Percentiles rank a stretch among this genome's conserved stretches.
These are phyloP conservation scores for Petunia secreta DNA, from an alignment of 257 asterid genomes.

Conservation along the genomic window DNA sequence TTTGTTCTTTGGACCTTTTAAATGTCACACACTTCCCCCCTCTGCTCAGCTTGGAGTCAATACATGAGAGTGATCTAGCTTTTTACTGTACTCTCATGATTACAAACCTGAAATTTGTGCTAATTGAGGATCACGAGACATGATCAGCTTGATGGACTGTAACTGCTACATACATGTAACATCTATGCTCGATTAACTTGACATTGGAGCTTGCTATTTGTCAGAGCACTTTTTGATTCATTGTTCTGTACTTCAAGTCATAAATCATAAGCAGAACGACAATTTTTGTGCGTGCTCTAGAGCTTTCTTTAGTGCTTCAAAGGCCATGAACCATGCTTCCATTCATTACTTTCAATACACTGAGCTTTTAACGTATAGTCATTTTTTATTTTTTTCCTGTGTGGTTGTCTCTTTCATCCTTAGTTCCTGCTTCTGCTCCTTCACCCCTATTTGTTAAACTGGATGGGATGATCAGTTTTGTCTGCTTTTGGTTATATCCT, in stretches of 20 bases:
- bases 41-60: background rate
- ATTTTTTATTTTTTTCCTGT: background rate
- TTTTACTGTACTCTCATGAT: background rate
- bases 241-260: background rate
- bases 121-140: slow-evolving; percentile 9
- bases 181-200: background rate
- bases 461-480: background rate
- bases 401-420: background rate
- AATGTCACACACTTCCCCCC: background rate
- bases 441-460: background rate
- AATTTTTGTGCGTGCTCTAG: background rate
- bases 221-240: background rate
- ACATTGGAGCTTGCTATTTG: background rate
- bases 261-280: background rate
- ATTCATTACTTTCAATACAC: background rate
- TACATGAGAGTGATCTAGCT: background rate
- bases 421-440: background rate
- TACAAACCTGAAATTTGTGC: background rate
- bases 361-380: background rate
- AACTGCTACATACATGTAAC: background rate
- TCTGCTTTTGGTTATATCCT: too few relatives aligned
- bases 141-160: background rate
- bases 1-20: background rate
- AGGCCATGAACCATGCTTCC: background rate
- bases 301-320: background rate